Conservation (phyloP, 345 rosid genomes). For the Salix caprea region DNA sequence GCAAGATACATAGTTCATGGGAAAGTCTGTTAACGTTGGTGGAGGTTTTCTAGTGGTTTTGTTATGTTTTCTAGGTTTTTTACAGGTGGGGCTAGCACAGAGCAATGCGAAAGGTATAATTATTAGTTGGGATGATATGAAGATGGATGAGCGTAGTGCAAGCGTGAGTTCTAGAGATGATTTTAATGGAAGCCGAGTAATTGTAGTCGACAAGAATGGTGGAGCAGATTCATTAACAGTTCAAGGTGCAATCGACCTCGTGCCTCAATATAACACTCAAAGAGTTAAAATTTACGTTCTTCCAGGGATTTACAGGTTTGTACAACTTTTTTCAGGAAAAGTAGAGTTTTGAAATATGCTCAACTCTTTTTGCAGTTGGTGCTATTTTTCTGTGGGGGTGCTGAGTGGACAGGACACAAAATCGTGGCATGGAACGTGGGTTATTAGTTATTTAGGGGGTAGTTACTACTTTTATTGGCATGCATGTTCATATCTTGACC, state of each 20-base stretch:
- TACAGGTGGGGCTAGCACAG: slow-evolving; percentile 13
- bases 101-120: slow-evolving; percentile 12
- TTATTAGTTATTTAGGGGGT: slow-evolving; percentile 4
- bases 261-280: slow-evolving; percentile 49
- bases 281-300: slow-evolving; percentile 75
- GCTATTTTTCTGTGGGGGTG: slow-evolving; percentile 22
- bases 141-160: slow-evolving; percentile 29
- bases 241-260: slow-evolving; percentile 90
- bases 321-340: neutral
- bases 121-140: slow-evolving; percentile 76
- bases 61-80: neutral
- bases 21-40: slow-evolving; percentile 4
- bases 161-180: slow-evolving; percentile 26
- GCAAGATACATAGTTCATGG: neutral
- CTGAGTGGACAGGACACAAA: slow-evolving; percentile 20
- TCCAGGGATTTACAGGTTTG: slow-evolving; percentile 85
- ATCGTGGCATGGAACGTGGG: slow-evolving; percentile 29
- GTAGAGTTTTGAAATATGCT: neutral
- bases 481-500: too few species aligned
- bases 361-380: slow-evolving; percentile 18
- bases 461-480: slow-evolving; percentile 11
- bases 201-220: slow-evolving; percentile 68
- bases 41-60: slow-evolving; percentile 15
- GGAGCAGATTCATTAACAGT: slow-evolving; percentile 67
- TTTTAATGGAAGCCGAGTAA: slow-evolving; percentile 37